phyloP scores from a whole-genome alignment of 1,284 basidiomycete species.

The Pseudozyma hubeiensis region DNA sequence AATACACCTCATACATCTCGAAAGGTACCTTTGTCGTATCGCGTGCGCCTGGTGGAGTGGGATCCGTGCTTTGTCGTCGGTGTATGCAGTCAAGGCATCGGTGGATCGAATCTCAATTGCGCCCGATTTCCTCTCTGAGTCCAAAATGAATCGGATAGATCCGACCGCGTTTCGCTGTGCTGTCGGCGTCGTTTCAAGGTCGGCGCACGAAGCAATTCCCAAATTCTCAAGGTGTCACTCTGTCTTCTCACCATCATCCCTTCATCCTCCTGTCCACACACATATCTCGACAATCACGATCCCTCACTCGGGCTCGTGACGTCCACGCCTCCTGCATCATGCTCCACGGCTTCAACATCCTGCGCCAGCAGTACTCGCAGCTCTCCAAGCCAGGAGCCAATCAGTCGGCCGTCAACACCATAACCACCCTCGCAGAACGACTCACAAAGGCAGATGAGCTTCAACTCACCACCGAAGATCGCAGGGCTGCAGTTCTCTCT shows the following conservation, averaged over 20 bases:
- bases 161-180: neutral
- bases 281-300: neutral
- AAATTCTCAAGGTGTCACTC: conserved; percentile 3
- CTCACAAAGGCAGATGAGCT: conserved; percentile 70
- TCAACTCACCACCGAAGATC: conserved; percentile 73
- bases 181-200: neutral
- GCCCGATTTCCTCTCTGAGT: neutral
- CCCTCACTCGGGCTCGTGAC: neutral
- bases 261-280: neutral
- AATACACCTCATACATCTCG: neutral
- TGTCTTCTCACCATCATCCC: neutral
- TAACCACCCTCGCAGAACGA: conserved; percentile 85
- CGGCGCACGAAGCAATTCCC: conserved; percentile 12
- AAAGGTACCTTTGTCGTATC: no score
- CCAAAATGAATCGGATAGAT: neutral
- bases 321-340: conserved; percentile 32
- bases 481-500: conserved; percentile 88
- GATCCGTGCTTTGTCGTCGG: no score
- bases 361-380: conserved; percentile 64
- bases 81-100: no score
- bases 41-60: no score
- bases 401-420: conserved; percentile 85
- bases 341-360: conserved; percentile 67
- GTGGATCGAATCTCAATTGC: no score
- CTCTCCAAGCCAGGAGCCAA: conserved; percentile 60